These are phyloP conservation scores for Coelastrella sp. DNA, from an alignment of 139 green algal genomes.

Conservation along the genomic window DNA sequence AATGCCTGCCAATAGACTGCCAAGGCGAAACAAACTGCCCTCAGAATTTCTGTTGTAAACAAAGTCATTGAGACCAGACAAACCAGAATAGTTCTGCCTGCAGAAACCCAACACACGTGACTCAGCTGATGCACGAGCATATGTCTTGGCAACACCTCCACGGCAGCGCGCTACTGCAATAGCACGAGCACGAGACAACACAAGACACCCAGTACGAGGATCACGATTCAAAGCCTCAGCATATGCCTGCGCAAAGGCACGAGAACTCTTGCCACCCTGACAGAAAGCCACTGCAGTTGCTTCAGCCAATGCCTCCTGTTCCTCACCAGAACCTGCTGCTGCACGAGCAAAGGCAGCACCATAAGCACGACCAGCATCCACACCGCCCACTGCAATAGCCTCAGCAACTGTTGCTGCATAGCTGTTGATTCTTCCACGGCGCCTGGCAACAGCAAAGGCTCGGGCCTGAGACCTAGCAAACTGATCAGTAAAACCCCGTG, in stretches of 20 bases:
- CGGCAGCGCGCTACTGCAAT: background rate
- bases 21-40: background rate
- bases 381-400: background rate
- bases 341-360: constrained; percentile 8
- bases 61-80: background rate
- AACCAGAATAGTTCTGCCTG: background rate
- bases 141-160: background rate
- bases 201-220: background rate
- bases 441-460: background rate
- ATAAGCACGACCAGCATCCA: background rate
- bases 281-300: constrained; percentile 20
- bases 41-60: background rate
- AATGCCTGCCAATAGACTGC: background rate
- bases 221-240: background rate
- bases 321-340: background rate
- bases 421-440: background rate
- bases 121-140: background rate
- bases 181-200: constrained; percentile 1
- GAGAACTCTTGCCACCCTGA: background rate
- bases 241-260: constrained; percentile 2
- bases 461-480: background rate
- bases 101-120: constrained; percentile 12
- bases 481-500: background rate
- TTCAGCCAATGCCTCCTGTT: background rate
- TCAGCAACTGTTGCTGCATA: background rate